Base-by-base conservation (phyloP, 2,329 filamentous ascomycete genomes). In the Madurella fahalii region DNA sequence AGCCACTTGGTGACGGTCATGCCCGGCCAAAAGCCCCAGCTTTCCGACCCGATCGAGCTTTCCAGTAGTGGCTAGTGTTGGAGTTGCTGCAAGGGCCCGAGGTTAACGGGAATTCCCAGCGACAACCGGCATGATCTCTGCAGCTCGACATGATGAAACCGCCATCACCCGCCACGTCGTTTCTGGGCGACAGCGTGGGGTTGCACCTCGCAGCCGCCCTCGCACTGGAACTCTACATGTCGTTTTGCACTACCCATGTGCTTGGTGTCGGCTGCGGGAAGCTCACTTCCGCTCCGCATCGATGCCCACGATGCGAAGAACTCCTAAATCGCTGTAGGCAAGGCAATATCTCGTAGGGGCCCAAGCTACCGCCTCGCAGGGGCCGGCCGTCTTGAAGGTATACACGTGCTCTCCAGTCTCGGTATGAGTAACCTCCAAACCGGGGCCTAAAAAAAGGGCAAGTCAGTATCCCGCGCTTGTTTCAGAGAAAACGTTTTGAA, bases 341-440 rank as follows among this genome's bases (percentile, higher is more conserved):
- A 93, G 71, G 61, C 81, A 84, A 68, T 92, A 92, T 53, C 84
- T 78, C 41, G 80, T 85, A 2, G 89, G 89, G 60, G 89, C 87
- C 88, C 88, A 92, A 2, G 85, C 81, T 8, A 91, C 85, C 11
- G 87, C 78, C 1, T 83, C 81, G 52, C 81, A 83, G 12, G 85
- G 74, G 18, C 82, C 79, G 1, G 76, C 75, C 9, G 87, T 86
- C 68, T 90, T 89, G 61, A 90, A 79, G 2, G 79, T 87, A 67
- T 89, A 80, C 13, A 91, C 79, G 60, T 83, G 79, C 43, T 91
- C 87, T 18, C 88, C 88, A 3, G 83, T 86, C 68, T 92, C 88
- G 1, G 83, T 81, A 66, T 90, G 87, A 17, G 81, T 83, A 41
- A 91, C 81, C 47, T 89, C 82, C 31, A 92, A 69, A 9, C 85